Base-by-base conservation (phyloP, 768 basidiomycete species). In the Leccinum broughii region DNA sequence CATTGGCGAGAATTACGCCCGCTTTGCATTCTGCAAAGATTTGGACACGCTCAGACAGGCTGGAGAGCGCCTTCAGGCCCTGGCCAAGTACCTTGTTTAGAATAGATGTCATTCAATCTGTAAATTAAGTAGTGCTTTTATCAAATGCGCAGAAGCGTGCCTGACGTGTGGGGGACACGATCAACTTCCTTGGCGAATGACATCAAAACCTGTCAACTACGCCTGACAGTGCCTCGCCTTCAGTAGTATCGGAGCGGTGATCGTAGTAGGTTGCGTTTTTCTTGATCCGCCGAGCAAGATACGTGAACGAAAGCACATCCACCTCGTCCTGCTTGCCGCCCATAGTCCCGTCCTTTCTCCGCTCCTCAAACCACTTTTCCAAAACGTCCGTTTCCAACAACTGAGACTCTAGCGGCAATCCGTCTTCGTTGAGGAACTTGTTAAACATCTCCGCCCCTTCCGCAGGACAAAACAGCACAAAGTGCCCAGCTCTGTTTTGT, bases 11-110 rank as follows among this genome's bases (percentile, higher is more conserved):
- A 87, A 80, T 51, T 96, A 88, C 70, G 87, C 84, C 22, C 85
- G 93, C 58, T 98, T 98, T 72, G 89, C 95, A 1, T 95, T 97
- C 80, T 98, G 97, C 81, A 99, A 99, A 72, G 96, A 98, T 68
- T 63, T 86, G 20, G 92, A 92, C 46, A 96, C 93, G 0, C 81
- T 99, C 15, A 82, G 78, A 61, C 78, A 77, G 22, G 97, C 97
- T n/a, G 88, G 86, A 24, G 88, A 91, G 68, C 84, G 93, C n/a
- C 77, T 99, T 20, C 81, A 88, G 72, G 78, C 77, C 24, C 77
- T 99, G 64, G 85, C 83, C 68, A 83, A 92, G 57, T 96, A 82
- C 75, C 75, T 88, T 35, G 58, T 62, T 44, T 68, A 66, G 63
- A 67, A 30, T 55, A n/a, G 6, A 52, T 52, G 10, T 51, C 30